Evolutionary conservation across 345 rosid genomes (phyloP).

Genomic region (Dimocarpus longan): DNA sequence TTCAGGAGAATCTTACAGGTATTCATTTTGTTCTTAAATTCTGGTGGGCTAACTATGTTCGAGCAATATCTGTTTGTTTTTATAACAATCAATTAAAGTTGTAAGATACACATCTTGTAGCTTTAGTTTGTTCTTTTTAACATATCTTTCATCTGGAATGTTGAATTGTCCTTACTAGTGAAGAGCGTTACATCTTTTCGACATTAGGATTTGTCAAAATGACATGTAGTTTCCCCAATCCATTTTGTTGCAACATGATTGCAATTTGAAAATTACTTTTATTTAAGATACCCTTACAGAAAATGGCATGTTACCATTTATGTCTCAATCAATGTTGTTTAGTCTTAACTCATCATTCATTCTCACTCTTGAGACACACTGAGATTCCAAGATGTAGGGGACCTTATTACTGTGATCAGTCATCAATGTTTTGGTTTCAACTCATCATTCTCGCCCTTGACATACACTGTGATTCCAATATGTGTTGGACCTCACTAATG

Average conservation of each 20-base stretch:
- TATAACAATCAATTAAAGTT: background rate
- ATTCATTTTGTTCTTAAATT: constrained; percentile 18
- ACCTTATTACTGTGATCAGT: too few species aligned
- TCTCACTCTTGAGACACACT: too few species aligned
- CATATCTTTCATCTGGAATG: background rate
- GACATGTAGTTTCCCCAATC: background rate
- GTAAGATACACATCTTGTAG: background rate
- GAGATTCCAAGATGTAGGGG: too few species aligned
- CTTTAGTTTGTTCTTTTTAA: background rate
- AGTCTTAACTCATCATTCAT: too few species aligned
- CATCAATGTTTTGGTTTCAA: background rate
- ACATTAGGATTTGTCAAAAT: background rate
- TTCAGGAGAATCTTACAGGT: constrained; percentile 97
- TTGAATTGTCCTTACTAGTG: background rate
- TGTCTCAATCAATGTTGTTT: background rate
- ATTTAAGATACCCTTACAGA: background rate
- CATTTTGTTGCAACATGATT: background rate
- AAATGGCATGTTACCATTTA: background rate
- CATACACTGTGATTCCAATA: background rate
- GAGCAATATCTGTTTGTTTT: constrained; percentile 1
- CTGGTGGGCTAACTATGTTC: background rate
- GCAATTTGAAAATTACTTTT: background rate
- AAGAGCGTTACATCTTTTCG: background rate
- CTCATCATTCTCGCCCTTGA: background rate
- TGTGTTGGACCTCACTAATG: background rate